These are phyloP conservation scores for Trichoderma cornu-damae DNA, from an alignment of 2,329 filamentous ascomycete species.

Conservation along the genomic window DNA sequence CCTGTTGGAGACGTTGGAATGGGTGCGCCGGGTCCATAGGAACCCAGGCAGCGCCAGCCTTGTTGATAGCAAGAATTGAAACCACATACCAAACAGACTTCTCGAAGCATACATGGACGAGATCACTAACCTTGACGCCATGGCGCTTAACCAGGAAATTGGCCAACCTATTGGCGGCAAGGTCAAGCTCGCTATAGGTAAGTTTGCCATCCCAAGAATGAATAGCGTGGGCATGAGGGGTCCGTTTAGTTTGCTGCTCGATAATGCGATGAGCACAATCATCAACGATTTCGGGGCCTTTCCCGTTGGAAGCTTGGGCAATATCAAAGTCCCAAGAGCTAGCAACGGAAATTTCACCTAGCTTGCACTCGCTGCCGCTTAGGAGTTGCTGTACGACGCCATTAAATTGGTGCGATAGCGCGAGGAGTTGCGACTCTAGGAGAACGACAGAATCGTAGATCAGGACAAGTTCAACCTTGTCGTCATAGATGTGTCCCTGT, in stretches of 20 bases:
- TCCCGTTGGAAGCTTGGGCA: conserved; percentile 3
- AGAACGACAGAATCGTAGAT: conserved; percentile 8
- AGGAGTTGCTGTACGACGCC: conserved; percentile 12
- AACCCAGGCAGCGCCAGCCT: conserved; percentile 19
- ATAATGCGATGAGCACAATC: conserved; percentile 8
- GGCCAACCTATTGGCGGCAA: conserved; percentile 12
- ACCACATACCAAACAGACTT: conserved; percentile 22
- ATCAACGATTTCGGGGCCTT: conserved; percentile 1
- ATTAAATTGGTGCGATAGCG: conserved; percentile 13
- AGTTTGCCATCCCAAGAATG: conserved; percentile 22
- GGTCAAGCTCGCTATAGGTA: conserved; percentile 22
- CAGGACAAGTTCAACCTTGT: not conserved
- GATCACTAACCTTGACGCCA: conserved; percentile 25
- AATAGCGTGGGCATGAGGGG: conserved; percentile 16
- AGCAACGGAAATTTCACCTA: conserved; percentile 1
- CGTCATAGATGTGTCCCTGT: not conserved
- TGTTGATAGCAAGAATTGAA: conserved; percentile 13
- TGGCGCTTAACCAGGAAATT: not conserved
- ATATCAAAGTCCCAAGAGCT: conserved; percentile 13
- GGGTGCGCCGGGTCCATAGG: conserved; percentile 19
- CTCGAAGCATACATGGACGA: conserved; percentile 21
- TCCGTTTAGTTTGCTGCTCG: not conserved
- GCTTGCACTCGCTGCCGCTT: not conserved
- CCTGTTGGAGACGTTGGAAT: not conserved
- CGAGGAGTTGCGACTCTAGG: not conserved